Base-by-base conservation (phyloP, 352 stramenopile genomes). In the Globisporangium abappressorium region DNA sequence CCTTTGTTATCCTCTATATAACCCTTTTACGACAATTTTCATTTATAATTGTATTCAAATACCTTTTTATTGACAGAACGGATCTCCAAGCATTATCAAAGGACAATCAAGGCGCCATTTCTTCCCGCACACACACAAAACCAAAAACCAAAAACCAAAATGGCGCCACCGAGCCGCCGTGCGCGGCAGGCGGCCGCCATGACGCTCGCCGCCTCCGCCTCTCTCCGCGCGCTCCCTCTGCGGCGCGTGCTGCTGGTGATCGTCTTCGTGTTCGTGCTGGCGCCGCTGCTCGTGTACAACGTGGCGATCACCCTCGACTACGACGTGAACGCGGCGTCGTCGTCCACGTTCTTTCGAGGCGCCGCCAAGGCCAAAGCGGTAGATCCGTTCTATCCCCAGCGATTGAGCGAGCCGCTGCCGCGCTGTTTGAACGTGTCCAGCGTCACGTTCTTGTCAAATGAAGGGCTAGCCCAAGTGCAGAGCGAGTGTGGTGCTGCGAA, bases 261-360 rank as follows among this genome's bases (percentile, higher is more conserved):
- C 36, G 55, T 67, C 5, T 54, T 76, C 24, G 57, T 71, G 41
- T 81, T 81, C 64, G 74, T 80, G 51, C 14, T 70, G 8, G 38
- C 76, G 30, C 74, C 72, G 33, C 66, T 84, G 11, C 8, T 71
- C 34, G 62, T 79, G 24, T 80, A 81, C 60, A 70, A 77, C 56
- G 65, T 76, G 57, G 60, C 67, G 34, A 33, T 36, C 53, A 75
- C 66, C 47, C 74, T 78, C 61, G 72, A 81, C 47, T 70, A 74
- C 49, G 38, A 65, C 26, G 60, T 56, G 38, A 66, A 68, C 3
- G 26, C 46, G 34, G 18, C 59, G 15, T 47, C 63, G 36, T 34
- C 49, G 0, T 38, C 47, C 22, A 14, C 49, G 15, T 66, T 70
- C 47, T 54, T 63, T 11, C 28, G 65, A 43, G 54, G 34, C n/a